phyloP scores from a whole-genome alignment of 208 protist genomes.

The Crithidia mellificae region DNA sequence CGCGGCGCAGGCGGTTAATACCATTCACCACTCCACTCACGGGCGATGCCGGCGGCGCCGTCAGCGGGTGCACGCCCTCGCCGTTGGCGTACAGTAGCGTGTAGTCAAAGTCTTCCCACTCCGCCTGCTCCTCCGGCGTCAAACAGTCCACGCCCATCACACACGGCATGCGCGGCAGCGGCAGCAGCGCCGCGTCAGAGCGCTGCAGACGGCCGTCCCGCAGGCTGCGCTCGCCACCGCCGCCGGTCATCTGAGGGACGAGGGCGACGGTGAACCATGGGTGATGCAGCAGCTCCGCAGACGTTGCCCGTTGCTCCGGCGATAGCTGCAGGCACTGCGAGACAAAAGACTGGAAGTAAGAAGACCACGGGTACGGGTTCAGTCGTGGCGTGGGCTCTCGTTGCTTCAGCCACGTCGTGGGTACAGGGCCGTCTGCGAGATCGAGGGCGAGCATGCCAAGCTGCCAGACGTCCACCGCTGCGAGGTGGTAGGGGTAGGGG shows the following conservation, averaged over 20 bases:
- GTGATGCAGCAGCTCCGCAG: conserved; percentile 67
- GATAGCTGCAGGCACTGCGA: conserved; percentile 48
- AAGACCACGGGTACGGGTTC: conserved; percentile 41
- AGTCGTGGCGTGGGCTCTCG: conserved; percentile 41
- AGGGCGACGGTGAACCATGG: conserved; percentile 74
- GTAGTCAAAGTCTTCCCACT: conserved; percentile 38
- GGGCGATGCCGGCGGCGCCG: background rate
- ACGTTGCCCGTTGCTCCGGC: conserved; percentile 52
- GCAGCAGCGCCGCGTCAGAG: background rate
- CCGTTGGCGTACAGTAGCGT: conserved; percentile 23
- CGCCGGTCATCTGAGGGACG: conserved; percentile 25
- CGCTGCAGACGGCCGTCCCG: background rate
- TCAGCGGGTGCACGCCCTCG: conserved; percentile 4
- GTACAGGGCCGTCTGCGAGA: conserved; percentile 56
- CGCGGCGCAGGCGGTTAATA: conserved; percentile 1
- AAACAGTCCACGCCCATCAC: conserved; percentile 37
- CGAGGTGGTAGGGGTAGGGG: conserved; percentile 19
- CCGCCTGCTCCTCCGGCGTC: conserved; percentile 28
- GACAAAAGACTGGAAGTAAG: conserved; percentile 68
- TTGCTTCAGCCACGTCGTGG: conserved; percentile 47
- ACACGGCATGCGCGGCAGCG: background rate
- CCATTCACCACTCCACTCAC: background rate
- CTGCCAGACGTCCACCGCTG: conserved; percentile 72
- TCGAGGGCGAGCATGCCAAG: conserved; percentile 73
- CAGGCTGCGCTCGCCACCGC: conserved; percentile 3